A percentile compares a stretch with the other conserved stretches of the same genome.
These are phyloP conservation scores for Dactylellina haptotyla DNA, from an alignment of 2,329 filamentous ascomycete genomes.

Conservation along the genomic window DNA sequence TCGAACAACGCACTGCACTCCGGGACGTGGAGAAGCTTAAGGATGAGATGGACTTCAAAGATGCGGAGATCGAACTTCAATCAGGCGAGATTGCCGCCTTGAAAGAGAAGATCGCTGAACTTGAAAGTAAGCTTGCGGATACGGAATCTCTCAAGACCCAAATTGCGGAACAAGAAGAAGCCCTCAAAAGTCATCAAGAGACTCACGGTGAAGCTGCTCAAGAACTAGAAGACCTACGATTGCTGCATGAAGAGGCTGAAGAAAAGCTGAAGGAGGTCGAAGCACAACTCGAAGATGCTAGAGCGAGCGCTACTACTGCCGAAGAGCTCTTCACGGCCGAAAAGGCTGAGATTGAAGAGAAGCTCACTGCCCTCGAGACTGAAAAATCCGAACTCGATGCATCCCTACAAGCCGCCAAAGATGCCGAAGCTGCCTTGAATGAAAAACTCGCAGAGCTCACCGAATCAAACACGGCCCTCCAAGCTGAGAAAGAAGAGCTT, in stretches of 20 bases:
- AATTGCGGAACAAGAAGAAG: conserved; percentile 19
- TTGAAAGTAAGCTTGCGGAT: conserved; percentile 26
- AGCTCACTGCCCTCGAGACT: conserved; percentile 28
- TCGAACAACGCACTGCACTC: conserved; percentile 29
- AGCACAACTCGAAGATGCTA: conserved; percentile 21
- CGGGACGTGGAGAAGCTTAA: conserved; percentile 30
- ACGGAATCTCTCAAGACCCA: conserved; percentile 27
- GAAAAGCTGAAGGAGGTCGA: conserved; percentile 20
- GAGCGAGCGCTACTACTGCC: conserved; percentile 21
- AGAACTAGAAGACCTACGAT: conserved; percentile 25
- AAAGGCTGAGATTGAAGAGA: conserved; percentile 34
- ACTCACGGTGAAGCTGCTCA: conserved; percentile 25
- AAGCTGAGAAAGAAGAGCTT: conserved; percentile 42
- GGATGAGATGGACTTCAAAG: conserved; percentile 35
- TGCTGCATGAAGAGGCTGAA: conserved; percentile 41
- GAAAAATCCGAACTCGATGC: conserved; percentile 25
- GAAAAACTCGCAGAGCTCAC: conserved; percentile 21
- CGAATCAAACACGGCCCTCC: conserved; percentile 26
- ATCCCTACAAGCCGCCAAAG: conserved; percentile 1
- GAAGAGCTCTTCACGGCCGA: conserved; percentile 31
- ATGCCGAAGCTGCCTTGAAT: conserved; percentile 11
- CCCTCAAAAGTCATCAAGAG: conserved; percentile 21
- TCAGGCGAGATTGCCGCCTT: conserved; percentile 19
- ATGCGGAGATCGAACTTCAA: conserved; percentile 38
- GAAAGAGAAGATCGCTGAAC: conserved; percentile 28